Base-by-base conservation (phyloP, 1,284 basidiomycete species). In the Kwoniella shivajii region DNA sequence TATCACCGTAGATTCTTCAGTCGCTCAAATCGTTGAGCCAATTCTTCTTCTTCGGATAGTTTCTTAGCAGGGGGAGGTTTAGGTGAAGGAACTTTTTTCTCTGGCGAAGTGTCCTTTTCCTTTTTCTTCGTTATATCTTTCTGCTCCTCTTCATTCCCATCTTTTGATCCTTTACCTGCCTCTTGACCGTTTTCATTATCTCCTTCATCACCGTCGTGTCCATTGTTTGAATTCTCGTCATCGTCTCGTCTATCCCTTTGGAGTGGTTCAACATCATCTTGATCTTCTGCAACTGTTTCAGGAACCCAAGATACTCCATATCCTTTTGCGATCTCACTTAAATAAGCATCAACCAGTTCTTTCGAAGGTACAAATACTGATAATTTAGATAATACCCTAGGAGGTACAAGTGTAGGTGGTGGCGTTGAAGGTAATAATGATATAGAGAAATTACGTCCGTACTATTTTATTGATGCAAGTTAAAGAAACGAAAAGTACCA, bases 321-420 rank as follows among this genome's bases (percentile, higher is more conserved):
- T 2, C 87, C 91, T 72, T 86, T 89, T 1, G 91, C 88, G 60
- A 96, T 95, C 76, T 95, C 92, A 39, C 79, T 77, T 13, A 94
- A 80, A 75, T 94, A 94, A n/a, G 85, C 86, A 68, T 95, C 88
- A 10, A 97, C 90, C 6, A 95, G 82, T 38, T 86, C 85, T 1
- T 80, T 16, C 1, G 86, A 81, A 0, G 93, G 92, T 3, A 88
- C 88, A 53, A 82, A 82, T 33, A 88, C 77, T 5, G 81, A 73
- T 11, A 94, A 78, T 74, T 95, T 95, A 66, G 63, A 53, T 13
- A 67, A 43, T 57, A 79, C 85, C 68, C 80, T 89, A 1, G 68
- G 57, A 0, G 77, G 77, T 5, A 78, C 77, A 5, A 60, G 39
- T 6, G 88, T 65, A 86, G 86, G 75, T 0, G 75, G 68, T 29